These are phyloP conservation scores for Tremellales sp. DNA, from an alignment of 1,284 basidiomycete genomes.

Conservation along the genomic window DNA sequence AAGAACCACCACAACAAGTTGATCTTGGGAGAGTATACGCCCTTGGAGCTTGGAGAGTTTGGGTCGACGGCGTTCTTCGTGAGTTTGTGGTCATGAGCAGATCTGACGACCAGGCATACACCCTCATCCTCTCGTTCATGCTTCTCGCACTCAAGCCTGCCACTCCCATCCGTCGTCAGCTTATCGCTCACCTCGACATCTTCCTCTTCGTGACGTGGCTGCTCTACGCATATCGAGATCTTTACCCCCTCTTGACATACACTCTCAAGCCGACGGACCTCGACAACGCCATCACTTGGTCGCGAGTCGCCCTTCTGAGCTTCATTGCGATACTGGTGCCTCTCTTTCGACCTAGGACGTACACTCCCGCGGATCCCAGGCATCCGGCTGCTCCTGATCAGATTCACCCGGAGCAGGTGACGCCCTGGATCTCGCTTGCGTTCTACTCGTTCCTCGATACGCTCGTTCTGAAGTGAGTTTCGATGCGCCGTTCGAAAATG, in stretches of 20 bases:
- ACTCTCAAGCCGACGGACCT: slow-evolving; percentile 50
- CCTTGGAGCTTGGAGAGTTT: slow-evolving; percentile 46
- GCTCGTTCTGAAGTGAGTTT: slow-evolving; percentile 48
- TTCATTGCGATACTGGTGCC: slow-evolving; percentile 52
- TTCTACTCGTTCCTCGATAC: slow-evolving; percentile 60
- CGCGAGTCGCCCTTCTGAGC: slow-evolving; percentile 47
- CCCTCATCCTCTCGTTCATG: slow-evolving; percentile 37
- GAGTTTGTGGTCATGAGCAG: slow-evolving; percentile 14
- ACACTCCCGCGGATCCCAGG: slow-evolving; percentile 50
- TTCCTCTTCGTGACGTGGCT: slow-evolving; percentile 50
- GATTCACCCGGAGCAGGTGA: slow-evolving; percentile 63
- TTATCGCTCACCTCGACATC: slow-evolving; percentile 41
- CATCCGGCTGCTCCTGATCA: slow-evolving; percentile 46
- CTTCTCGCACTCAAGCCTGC: slow-evolving; percentile 35
- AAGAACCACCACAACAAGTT: slow-evolving; percentile 26
- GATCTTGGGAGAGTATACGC: slow-evolving; percentile 40
- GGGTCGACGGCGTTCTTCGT: slow-evolving; percentile 45
- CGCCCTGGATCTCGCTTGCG: slow-evolving; percentile 57
- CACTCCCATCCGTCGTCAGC: slow-evolving; percentile 33
- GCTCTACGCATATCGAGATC: slow-evolving; percentile 60
- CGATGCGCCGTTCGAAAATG: neutral
- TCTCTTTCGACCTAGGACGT: slow-evolving; percentile 52
- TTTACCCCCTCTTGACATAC: slow-evolving; percentile 60
- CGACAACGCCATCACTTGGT: slow-evolving; percentile 46
- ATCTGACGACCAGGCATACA: slow-evolving; percentile 29